Evolutionary conservation across 2,329 filamentous ascomycete species (phyloP), one percentile per base, ranked within the genome.

Genomic region (Stagonosporopsis chrysanthemi): DNA sequence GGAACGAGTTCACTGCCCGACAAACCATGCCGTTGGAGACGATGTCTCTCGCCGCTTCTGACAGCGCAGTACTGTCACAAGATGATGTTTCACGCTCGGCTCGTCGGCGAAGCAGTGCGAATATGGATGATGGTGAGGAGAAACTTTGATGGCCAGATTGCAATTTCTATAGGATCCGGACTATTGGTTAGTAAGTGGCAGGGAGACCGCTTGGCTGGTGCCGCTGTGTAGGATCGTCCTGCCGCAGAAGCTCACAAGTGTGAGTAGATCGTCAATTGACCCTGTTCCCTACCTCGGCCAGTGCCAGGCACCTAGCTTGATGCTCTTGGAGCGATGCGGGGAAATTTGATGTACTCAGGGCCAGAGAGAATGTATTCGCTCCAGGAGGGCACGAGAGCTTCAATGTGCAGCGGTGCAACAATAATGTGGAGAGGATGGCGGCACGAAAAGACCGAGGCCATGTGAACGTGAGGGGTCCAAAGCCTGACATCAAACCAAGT

Each of bases 311-410:
- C 43, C 38, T 44, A 46, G 43, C 43, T 36, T 47, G 17, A 17
- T 52, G 22, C 6, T 44, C 15, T 33, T 41, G 33, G 54, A 31
- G 49, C 22, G 41, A 45, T 46, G 56, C 45, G 56, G 56, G 56
- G 56, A 54, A 58, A 45, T 45, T 33, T 45, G 22, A 36, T 38
- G 51, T 45, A 40, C 44, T 35, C 50, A 46, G 26, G 26, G 38
- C 45, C 33, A 33, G 38, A 41, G 45, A 24, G 38, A 40, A 36
- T 23, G 45, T 41, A 40, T 24, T 46, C 50, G 45, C 41, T 54
- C 47, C 47, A 46, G 56, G 45, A 49, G 53, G 55, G 49, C 14
- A 33, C 31, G 14, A 15, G 31, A 33, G 31, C 28, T 38, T 42
- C 47, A 36, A 56, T n/a, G 45, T 38, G 33, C 45, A 24, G 19